phyloP scores from a whole-genome alignment of 2,329 filamentous ascomycete species.

The Alternaria conjuncta region DNA sequence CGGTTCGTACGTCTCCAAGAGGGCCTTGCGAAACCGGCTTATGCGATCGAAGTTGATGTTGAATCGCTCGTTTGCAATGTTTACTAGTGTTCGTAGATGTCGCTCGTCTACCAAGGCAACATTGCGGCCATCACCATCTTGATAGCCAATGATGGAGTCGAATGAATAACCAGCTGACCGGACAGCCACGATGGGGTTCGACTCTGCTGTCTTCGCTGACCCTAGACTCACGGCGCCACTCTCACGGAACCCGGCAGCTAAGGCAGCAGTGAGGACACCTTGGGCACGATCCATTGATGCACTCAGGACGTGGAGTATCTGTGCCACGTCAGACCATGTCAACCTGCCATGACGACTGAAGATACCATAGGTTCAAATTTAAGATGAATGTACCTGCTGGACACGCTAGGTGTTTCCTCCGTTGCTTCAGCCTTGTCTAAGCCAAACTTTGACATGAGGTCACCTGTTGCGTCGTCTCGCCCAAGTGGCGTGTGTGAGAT shows the following conservation, averaged over 20 bases:
- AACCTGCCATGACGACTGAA: not conserved
- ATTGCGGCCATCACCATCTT: slow-evolving; percentile 46
- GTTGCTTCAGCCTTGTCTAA: slow-evolving; percentile 31
- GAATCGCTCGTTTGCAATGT: slow-evolving; percentile 78
- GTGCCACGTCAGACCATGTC: slow-evolving; percentile 26
- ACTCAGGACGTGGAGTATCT: slow-evolving; percentile 90
- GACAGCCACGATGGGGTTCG: slow-evolving; percentile 80
- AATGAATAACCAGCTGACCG: slow-evolving; percentile 82
- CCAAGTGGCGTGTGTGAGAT: slow-evolving; percentile 80
- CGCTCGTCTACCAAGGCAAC: slow-evolving; percentile 64
- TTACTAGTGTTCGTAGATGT: slow-evolving; percentile 72
- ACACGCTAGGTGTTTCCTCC: slow-evolving; percentile 7
- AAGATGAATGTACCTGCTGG: slow-evolving; percentile 71
- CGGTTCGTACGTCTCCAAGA: slow-evolving; percentile 47
- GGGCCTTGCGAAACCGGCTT: slow-evolving; percentile 64
- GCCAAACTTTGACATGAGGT: slow-evolving; percentile 47
- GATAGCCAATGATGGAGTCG: slow-evolving; percentile 77
- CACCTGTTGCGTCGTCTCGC: slow-evolving; percentile 8
- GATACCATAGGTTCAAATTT: slow-evolving; percentile 95
- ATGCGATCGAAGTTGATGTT: slow-evolving; percentile 72
- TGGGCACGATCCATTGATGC: slow-evolving; percentile 78
- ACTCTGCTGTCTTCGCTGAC: slow-evolving; percentile 43
- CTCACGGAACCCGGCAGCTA: slow-evolving; percentile 86
- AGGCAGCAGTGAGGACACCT: slow-evolving; percentile 73
- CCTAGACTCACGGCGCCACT: slow-evolving; percentile 78